Base-by-base conservation (phyloP, 1,139 yeast species). In the Zygosaccharomyces pseudobailii region DNA sequence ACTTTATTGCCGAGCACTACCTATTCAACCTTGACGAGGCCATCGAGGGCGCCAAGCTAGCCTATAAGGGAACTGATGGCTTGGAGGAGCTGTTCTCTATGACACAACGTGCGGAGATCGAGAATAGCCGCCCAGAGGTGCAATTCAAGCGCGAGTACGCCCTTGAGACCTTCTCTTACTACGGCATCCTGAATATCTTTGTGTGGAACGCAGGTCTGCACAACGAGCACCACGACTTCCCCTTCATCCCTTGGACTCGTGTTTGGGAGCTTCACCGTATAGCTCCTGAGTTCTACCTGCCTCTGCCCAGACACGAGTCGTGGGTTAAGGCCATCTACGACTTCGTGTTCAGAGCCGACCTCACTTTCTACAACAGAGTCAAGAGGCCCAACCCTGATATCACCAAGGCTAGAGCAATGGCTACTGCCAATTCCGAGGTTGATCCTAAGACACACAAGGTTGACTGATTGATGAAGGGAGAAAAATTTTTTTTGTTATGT, bases 141-240 rank as follows among this genome's bases (percentile, higher is more conserved):
- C 46, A 32, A 28, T 52, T 52, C 41, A 44, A 34, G 34, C 25
- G 44, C 13, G 49, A 47, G 17, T 52, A 52, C 48, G 54, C 54
- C 7, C 42, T 63, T 28, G 97, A 89, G 63, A 89, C 97, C 0
- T 89, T 84, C 63, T 85, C 95, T 8, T 89, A 89, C 69, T 89
- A 89, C 59, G 97, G 97, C 0, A 70, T 80, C 19, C 74, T 89
- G 57, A 89, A 89, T 62, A 53, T 72, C 28, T 69, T 89, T 50
- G 87, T 94, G 1, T 89, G 95, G 90, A 89, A 89, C 59, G 96
- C 88, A 7, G 97, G 97, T 1, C 82, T 87, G 65, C 97, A 89
- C 66, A 88, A 86, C 62, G 97, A 89, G 67, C 97, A 89, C 66
- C 97, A 89, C 61, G 97, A 89, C 68, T 89, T 89, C 73, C 97